Evolutionary conservation across 140 eudicot genomes (phyloP), one percentile per base, ranked within the genome.

Genomic region (Cichorium intybus): DNA sequence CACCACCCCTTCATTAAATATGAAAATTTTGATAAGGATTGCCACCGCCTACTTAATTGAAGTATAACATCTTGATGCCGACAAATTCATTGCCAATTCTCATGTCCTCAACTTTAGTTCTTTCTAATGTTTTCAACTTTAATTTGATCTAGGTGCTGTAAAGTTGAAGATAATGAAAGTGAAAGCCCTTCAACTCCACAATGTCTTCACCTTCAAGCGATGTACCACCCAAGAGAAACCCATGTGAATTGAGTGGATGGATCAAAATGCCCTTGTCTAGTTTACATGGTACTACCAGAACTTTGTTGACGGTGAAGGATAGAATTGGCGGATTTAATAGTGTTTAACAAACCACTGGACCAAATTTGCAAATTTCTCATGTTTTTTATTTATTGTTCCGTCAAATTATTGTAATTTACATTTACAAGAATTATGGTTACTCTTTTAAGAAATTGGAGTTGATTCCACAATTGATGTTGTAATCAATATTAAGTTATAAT

Each of bases 71-170:
- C n/a, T 80, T 79, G 7, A 28, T 27, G 3, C 66, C 74, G 7
- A 64, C 74, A 11, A 78, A 71, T 17, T 74, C 81, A 29, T 73
- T 88, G 0, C 80, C 82, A 23, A 80, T 77, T 57, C 84, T 71
- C 67, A 88, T 48, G n/a, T 87, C 95, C 62, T 87, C 97, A 5
- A 84, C n/a, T n/a, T n/a, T n/a, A n/a, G n/a, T n/a, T n/a, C n/a
- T n/a, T n/a, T n/a, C n/a, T n/a, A n/a, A n/a, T n/a, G n/a, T n/a
- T n/a, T n/a, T n/a, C n/a, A n/a, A n/a, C 95, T 59, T 90, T 91
- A 4, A 94, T 77, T 2, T 81, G 95, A 55, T 78, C 97, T 8
- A 90, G 55, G 21, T 89, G 95, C 17, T 86, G 92, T 55, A 89
- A 69, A 26, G 89, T 74, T 0, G 97, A 85, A 4, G 97, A 87